A percentile compares a stretch with the other conserved stretches of the same genome.
Conservation (phyloP, 306 rosid genomes). For the Mimosa bimucronata region DNA sequence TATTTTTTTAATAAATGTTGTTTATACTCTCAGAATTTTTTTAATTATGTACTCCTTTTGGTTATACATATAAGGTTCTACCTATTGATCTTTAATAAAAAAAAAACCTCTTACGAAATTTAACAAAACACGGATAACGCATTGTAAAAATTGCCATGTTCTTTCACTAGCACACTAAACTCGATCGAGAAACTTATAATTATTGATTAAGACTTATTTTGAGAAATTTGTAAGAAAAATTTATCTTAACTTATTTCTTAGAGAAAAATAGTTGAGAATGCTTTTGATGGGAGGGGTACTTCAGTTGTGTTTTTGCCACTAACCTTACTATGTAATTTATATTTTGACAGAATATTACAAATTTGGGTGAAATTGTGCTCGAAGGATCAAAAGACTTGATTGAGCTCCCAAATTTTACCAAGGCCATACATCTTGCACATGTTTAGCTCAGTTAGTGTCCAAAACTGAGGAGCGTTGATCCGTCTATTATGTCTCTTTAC, state of each 20-base stretch:
- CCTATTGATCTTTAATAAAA: too few species aligned
- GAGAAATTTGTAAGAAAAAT: too few species aligned
- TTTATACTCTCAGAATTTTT: not conserved
- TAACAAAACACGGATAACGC: not conserved
- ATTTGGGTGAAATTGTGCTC: not conserved
- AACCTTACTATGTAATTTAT: too few species aligned
- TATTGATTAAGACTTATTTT: not conserved
- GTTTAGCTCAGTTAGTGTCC: not conserved
- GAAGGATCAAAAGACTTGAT: not conserved
- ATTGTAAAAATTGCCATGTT: not conserved
- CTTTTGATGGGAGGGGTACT: not conserved
- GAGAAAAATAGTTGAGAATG: too few species aligned
- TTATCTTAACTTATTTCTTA: too few species aligned
- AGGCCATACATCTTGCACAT: conserved; percentile 2
- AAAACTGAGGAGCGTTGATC: not conserved
- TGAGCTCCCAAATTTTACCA: not conserved
- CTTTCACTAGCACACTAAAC: not conserved
- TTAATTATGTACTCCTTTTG: not conserved
- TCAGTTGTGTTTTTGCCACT: not conserved
- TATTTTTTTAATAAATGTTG: not conserved
- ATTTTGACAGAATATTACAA: not conserved
- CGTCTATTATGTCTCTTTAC: not conserved
- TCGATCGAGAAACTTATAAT: not conserved
- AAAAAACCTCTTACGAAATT: too few species aligned
- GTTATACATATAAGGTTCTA: too few species aligned